These are phyloP conservation scores for Fusarium luffae DNA, from an alignment of 2,329 filamentous ascomycete genomes.

Conservation along the genomic window DNA sequence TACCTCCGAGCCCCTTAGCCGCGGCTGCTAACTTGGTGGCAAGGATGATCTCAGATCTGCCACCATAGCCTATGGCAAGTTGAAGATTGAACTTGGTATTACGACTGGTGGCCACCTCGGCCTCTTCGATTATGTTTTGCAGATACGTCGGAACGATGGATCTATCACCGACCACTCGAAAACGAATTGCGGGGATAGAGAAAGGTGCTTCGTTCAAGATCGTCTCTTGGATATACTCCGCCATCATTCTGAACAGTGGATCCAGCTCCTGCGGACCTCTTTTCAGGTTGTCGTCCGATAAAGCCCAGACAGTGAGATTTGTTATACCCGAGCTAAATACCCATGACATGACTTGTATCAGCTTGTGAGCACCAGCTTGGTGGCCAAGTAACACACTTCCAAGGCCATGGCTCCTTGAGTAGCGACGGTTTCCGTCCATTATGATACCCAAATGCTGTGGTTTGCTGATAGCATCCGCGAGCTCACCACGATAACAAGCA, in stretches of 20 bases:
- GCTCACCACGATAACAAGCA: background rate
- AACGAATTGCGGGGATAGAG: fast-evolving
- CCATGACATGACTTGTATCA: background rate
- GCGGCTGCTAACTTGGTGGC: background rate
- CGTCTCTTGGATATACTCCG: background rate
- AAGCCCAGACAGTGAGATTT: background rate
- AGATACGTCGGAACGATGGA: fast-evolving
- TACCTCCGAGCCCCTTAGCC: fast-evolving
- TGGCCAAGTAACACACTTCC: background rate
- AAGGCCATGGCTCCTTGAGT: background rate
- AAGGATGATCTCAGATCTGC: background rate
- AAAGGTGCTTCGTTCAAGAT: background rate
- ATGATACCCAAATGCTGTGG: background rate
- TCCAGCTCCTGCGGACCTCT: background rate
- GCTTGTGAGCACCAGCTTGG: background rate
- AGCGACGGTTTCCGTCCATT: background rate
- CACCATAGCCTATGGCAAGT: background rate
- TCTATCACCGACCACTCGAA: background rate
- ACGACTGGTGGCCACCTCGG: fast-evolving
- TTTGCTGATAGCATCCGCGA: background rate
- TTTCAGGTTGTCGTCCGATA: background rate
- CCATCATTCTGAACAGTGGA: background rate
- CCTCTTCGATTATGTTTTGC: background rate
- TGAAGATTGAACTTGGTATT: background rate
- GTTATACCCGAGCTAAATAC: background rate